Conservation (phyloP, 140 eudicot genomes). For the Anethum foeniculum region DNA sequence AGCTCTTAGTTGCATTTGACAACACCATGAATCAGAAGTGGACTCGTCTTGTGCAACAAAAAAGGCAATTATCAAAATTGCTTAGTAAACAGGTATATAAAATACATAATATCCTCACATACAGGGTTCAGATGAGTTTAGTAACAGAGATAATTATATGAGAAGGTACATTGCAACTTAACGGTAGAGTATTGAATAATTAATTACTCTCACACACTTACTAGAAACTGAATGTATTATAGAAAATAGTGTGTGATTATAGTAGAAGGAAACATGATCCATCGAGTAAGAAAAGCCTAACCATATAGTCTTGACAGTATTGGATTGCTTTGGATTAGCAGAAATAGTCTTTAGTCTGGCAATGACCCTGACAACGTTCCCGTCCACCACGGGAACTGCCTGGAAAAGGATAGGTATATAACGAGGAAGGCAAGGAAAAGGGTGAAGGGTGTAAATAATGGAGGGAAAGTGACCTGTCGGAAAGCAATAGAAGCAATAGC, state of each 20-base stretch:
- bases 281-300: conserved; percentile 19
- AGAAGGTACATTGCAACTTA: background rate
- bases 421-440: background rate
- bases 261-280: background rate
- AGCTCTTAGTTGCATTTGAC: background rate
- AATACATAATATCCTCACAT: background rate
- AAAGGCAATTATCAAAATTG: background rate
- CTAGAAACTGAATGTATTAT: background rate
- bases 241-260: background rate
- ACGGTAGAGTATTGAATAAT: background rate
- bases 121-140: background rate
- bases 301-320: conserved; percentile 63
- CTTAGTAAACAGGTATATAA: background rate
- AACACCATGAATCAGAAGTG: background rate
- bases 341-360: conserved; percentile 81
- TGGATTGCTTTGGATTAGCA: conserved; percentile 70
- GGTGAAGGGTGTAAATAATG: background rate
- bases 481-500: conserved; percentile 93
- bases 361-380: conserved; percentile 86
- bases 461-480: conserved; percentile 38
- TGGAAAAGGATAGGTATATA: conserved; percentile 19
- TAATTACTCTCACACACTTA: background rate
- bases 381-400: conserved; percentile 97
- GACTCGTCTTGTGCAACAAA: background rate
- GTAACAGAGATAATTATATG: background rate